These are phyloP conservation scores for Candida broadrunensis DNA, from an alignment of 805 yeast genomes.

Conservation along the genomic window DNA sequence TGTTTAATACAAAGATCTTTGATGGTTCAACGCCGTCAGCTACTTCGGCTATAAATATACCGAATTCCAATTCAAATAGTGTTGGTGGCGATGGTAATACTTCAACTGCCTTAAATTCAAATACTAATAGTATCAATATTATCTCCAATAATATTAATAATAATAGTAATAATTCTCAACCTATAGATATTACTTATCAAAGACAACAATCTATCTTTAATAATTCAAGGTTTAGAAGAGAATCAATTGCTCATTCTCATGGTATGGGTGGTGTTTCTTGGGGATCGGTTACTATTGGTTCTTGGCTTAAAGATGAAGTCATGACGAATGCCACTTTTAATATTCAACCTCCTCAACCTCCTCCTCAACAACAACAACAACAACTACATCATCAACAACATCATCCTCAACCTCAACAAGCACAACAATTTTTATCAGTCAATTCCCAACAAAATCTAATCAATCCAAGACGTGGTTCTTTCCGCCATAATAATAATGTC, in stretches of 20 bases:
- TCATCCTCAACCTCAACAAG: background rate
- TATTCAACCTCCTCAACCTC: constrained; percentile 9
- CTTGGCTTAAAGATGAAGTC: constrained; percentile 94
- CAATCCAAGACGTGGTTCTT: constrained; percentile 37
- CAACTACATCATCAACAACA: background rate
- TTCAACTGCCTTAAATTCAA: background rate
- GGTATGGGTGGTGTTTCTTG: constrained; percentile 98
- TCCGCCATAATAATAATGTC: constrained; percentile 16
- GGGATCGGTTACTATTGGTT: constrained; percentile 94
- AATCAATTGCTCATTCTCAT: constrained; percentile 90
- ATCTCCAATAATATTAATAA: background rate
- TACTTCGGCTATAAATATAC: constrained; percentile 27
- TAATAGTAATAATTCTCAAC: constrained; percentile 29
- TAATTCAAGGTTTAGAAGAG: constrained; percentile 64
- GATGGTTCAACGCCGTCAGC: constrained; percentile 20
- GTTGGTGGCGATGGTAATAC: constrained; percentile 2
- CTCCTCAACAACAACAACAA: constrained; percentile 2
- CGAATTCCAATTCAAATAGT: constrained; percentile 12
- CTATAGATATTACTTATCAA: constrained; percentile 43
- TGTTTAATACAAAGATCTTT: constrained; percentile 44
- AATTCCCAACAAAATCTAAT: constrained; percentile 13
- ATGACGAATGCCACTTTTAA: constrained; percentile 40
- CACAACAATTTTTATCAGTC: constrained; percentile 5
- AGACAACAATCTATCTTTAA: constrained; percentile 40
- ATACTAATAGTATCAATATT: constrained; percentile 3